Base-by-base conservation (phyloP, 2,329 filamentous ascomycete species). In the Acrodontium crateriforme region DNA sequence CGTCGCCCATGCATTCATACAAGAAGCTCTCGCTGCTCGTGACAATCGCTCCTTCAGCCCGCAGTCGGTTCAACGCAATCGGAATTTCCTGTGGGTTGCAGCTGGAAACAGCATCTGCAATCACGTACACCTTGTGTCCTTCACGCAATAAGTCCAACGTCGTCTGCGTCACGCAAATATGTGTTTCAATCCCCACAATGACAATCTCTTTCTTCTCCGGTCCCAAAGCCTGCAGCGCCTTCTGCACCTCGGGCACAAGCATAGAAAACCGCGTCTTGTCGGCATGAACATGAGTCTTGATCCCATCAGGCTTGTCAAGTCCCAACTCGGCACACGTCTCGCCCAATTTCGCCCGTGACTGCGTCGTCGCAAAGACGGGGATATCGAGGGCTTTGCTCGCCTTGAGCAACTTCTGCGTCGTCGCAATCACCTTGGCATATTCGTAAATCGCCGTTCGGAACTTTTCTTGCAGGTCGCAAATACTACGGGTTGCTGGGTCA, bases 181-280 rank as follows among this genome's bases (percentile, higher is more conserved):
- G 87, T 21, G 73, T 71, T 58, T 95, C 87, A 50, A 95, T 93
- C 19, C 87, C 87, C 10, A 93, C 77, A 37, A 95, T 72, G 30
- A 81, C 77, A 29, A 83, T 68, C 44, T 76, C 68, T 13, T 69
- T 58, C 37, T 56, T 50, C 36, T 55, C 45, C n/a, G 38, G 30
- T 4, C 57, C 50, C 19, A 62, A 47, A 13, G 46, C 46, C 26
- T 53, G 40, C 30, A 64, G 53, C 9, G 52, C 55, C 4, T 56
- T 42, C 15, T 64, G 58, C 23, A 93, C 60, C 20, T 75, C 64
- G 0, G 82, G 78, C 2, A 78, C 72, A 52, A 73, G 67, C 85
- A 95, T 95, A 49, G 74, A 82, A 63, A 95, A 95, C 27, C 70
- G 67, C 4, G 82, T 87, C 61, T 95, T 95, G 65, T 95, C 87